phyloP scores from a whole-genome alignment of 495 filamentous ascomycete species.

The Chaetomium fimeti region DNA sequence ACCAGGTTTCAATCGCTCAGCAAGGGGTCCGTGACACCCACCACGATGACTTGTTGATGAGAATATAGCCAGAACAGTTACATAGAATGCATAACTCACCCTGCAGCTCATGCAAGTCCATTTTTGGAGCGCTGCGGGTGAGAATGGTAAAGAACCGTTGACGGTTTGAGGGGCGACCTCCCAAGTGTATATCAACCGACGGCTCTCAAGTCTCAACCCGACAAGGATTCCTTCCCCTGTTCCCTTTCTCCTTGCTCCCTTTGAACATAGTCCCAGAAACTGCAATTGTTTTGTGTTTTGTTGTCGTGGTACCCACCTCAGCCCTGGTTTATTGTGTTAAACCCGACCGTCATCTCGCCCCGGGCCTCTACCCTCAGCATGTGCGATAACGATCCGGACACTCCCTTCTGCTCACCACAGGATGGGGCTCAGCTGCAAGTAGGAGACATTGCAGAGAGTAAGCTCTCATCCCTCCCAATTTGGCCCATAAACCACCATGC shows the following conservation, averaged over 20 bases:
- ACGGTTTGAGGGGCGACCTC: neutral
- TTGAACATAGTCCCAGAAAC: neutral
- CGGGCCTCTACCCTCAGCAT: slow-evolving; percentile 2
- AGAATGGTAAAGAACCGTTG: neutral
- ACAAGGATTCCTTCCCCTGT: neutral
- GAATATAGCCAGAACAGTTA: neutral
- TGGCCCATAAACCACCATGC: neutral
- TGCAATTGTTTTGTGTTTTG: neutral
- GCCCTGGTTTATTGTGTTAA: neutral
- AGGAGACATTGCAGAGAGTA: slow-evolving; percentile 19
- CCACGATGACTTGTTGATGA: neutral
- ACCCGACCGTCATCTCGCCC: neutral
- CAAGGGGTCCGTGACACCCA: slow-evolving; percentile 11
- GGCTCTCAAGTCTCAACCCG: neutral
- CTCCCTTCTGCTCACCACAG: slow-evolving; percentile 22
- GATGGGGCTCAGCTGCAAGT: slow-evolving; percentile 14
- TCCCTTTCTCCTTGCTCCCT: neutral
- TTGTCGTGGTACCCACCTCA: neutral
- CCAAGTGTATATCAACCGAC: neutral
- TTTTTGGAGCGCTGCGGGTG: neutral
- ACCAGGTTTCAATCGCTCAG: neutral
- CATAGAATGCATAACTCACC: neutral
- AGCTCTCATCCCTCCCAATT: neutral
- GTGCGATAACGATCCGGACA: slow-evolving; percentile 19
- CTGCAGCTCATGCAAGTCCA: neutral